These are phyloP conservation scores for Colletotrichum musicola DNA, from an alignment of 2,329 filamentous ascomycete species.

Conservation along the genomic window DNA sequence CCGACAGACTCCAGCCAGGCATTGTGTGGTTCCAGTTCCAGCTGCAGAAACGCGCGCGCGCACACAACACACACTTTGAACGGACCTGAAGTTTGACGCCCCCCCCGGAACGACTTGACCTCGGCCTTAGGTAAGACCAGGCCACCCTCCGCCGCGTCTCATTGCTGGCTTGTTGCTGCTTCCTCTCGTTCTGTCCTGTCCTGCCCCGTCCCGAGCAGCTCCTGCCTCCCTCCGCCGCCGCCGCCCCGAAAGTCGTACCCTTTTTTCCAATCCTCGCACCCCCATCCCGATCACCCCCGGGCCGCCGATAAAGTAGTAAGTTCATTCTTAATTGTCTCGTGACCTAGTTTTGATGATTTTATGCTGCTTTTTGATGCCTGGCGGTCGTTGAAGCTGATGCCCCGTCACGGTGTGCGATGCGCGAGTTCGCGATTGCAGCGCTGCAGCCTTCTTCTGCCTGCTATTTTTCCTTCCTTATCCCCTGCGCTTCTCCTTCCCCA, in stretches of 20 bases:
- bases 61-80: too few relatives aligned
- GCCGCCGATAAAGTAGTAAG: conserved; percentile 45
- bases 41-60: conserved; percentile 22
- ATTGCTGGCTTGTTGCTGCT: conserved; percentile 7
- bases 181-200: conserved; percentile 22
- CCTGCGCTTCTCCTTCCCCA: background rate
- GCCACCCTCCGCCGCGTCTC: conserved; percentile 7
- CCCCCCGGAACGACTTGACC: background rate
- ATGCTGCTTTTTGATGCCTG: conserved; percentile 41
- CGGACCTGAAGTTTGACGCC: too few relatives aligned
- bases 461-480: background rate
- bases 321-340: conserved; percentile 44
- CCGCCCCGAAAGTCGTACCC: conserved; percentile 39
- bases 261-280: conserved; percentile 44
- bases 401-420: conserved; percentile 33
- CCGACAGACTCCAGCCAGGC: too few relatives aligned
- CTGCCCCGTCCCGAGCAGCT: conserved; percentile 50
- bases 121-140: conserved; percentile 35
- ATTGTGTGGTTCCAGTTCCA: conserved; percentile 8
- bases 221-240: conserved; percentile 40
- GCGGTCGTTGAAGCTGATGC: conserved; percentile 43
- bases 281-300: conserved; percentile 45
- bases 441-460: conserved; percentile 16
- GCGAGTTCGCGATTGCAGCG: conserved; percentile 33
- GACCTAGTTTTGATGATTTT: conserved; percentile 44